phyloP scores from a whole-genome alignment of 176 grass and related monocot genomes.

The Tillandsia leiboldiana region DNA sequence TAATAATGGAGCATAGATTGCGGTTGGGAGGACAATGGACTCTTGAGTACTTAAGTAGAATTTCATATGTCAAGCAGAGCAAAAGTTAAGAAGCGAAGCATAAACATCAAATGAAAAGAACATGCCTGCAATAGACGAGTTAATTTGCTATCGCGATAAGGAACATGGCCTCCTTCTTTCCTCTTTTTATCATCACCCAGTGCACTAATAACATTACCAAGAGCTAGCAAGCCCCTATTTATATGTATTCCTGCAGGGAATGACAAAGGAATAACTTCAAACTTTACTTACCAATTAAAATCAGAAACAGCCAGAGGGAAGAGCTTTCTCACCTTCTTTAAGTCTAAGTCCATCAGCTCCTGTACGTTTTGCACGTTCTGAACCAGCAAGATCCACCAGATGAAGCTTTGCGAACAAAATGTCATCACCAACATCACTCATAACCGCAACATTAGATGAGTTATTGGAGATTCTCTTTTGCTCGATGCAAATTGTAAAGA shows the following conservation, averaged over 20 bases:
- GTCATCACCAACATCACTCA: slow-evolving; percentile 41
- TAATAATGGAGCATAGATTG: no score
- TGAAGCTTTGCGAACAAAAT: slow-evolving; percentile 68
- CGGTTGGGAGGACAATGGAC: not conserved
- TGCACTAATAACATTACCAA: slow-evolving; percentile 82
- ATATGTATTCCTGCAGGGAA: slow-evolving; percentile 61
- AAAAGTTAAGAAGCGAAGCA: not conserved
- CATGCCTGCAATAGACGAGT: slow-evolving; percentile 64
- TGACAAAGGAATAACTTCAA: slow-evolving; percentile 7
- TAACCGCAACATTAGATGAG: slow-evolving; percentile 14
- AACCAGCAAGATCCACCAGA: slow-evolving; percentile 81
- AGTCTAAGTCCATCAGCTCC: slow-evolving; percentile 60
- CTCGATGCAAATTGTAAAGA: slow-evolving; percentile 61
- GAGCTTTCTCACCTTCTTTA: slow-evolving; percentile 52
- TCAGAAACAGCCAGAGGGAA: not conserved
- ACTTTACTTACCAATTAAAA: slow-evolving; percentile 1
- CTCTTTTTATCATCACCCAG: slow-evolving; percentile 75
- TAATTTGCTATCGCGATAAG: slow-evolving; percentile 72
- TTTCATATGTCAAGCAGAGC: not conserved
- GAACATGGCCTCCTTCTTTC: slow-evolving; percentile 74
- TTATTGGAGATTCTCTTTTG: slow-evolving; percentile 49
- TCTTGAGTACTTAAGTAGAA: not conserved
- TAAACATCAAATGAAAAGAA: not conserved
- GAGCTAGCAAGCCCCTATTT: slow-evolving; percentile 70
- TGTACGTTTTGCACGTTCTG: slow-evolving; percentile 77